A percentile compares a stretch with the other conserved stretches of the same genome.
These are phyloP conservation scores for Pseudozyma sp. DNA, from an alignment of 1,284 basidiomycete species.

Conservation along the genomic window DNA sequence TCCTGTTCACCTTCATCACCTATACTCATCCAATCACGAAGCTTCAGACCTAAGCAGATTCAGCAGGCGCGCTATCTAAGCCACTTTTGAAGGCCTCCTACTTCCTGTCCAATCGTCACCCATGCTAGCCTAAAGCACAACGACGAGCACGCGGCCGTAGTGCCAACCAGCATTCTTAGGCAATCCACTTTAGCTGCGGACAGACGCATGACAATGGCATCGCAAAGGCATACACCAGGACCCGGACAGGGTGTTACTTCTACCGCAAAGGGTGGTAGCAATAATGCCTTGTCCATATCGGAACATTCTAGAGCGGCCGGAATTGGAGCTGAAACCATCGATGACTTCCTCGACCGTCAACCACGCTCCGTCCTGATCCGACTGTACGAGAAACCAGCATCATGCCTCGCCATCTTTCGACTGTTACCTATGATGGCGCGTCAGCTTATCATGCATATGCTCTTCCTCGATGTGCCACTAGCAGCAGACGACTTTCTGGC, in stretches of 20 bases:
- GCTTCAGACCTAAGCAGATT: too few species aligned
- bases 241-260: slow-evolving; percentile 41
- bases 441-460: slow-evolving; percentile 88
- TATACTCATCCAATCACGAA: neutral
- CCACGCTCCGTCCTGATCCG: slow-evolving; percentile 84
- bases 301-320: slow-evolving; percentile 43
- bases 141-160: neutral
- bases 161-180: neutral
- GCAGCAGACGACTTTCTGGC: slow-evolving; percentile 79
- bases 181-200: neutral
- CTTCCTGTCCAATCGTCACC: neutral
- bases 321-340: slow-evolving; percentile 67
- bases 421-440: slow-evolving; percentile 86
- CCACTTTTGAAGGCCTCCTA: too few species aligned
- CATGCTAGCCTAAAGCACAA: neutral
- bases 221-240: slow-evolving; percentile 30
- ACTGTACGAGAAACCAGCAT: slow-evolving; percentile 88
- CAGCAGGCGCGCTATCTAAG: too few species aligned
- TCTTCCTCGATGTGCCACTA: slow-evolving; percentile 89
- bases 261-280: slow-evolving; percentile 25
- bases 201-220: slow-evolving; percentile 13
- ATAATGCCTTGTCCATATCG: slow-evolving; percentile 32
- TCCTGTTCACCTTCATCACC: neutral
- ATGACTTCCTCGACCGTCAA: slow-evolving; percentile 84
- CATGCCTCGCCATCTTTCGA: slow-evolving; percentile 92